These are phyloP conservation scores for Fragaria nilgerrensis DNA, from an alignment of 306 rosid genomes.

Conservation along the genomic window DNA sequence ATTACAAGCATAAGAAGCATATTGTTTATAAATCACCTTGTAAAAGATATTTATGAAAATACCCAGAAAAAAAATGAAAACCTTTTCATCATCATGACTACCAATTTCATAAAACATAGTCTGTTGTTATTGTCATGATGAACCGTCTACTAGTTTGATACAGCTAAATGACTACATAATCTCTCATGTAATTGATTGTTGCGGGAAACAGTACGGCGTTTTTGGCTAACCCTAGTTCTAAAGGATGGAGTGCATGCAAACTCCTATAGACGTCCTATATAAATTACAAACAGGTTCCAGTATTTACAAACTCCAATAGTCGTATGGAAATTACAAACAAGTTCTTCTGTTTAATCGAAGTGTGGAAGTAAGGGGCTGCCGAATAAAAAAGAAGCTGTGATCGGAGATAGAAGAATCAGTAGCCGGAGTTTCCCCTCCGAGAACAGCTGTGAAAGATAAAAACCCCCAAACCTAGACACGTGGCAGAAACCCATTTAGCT, in stretches of 20 bases:
- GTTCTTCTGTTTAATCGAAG: too few relatives aligned
- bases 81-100: background rate
- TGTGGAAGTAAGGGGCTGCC: too few relatives aligned
- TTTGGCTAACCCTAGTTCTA: too few relatives aligned
- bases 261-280: too few relatives aligned
- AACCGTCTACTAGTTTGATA: background rate
- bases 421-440: slow-evolving; percentile 7
- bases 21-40: background rate
- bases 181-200: background rate
- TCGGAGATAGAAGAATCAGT: background rate
- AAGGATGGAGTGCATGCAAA: too few relatives aligned
- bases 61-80: background rate
- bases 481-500: slow-evolving; percentile 23
- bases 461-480: slow-evolving; percentile 27
- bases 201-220: too few relatives aligned
- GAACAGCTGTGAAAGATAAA: background rate
- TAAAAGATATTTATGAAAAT: background rate
- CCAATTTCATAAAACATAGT: background rate
- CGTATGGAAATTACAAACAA: too few relatives aligned
- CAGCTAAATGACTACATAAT: background rate
- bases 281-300: too few relatives aligned
- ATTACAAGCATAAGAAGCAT: too few relatives aligned
- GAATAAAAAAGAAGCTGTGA: background rate
- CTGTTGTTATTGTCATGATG: background rate
- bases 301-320: too few relatives aligned